Conservation (phyloP, 192 early-diverging fungal species). For the Dissophora globulifera region DNA sequence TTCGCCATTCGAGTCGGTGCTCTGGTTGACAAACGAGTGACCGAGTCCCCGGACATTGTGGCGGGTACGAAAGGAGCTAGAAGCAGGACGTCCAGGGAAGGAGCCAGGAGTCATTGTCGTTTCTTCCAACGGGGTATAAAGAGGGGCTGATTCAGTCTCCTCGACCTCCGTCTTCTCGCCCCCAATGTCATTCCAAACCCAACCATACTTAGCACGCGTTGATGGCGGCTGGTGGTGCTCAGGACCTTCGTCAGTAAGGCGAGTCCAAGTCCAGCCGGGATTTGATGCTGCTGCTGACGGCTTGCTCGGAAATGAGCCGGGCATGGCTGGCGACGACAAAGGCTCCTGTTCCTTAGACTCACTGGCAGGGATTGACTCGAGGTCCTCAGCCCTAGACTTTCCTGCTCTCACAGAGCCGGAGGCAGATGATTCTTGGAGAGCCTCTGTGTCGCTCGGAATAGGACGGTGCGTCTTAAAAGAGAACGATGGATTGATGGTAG, state of each 20-base stretch:
- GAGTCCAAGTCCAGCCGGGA: conserved; percentile 33
- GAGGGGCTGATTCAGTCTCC: background rate
- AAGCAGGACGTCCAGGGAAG: background rate
- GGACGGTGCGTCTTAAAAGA: conserved; percentile 19
- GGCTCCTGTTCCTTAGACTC: background rate
- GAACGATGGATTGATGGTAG: background rate
- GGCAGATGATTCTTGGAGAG: background rate
- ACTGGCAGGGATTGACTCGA: background rate
- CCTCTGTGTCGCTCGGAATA: conserved; percentile 26
- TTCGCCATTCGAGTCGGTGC: background rate
- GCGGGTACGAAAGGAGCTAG: background rate
- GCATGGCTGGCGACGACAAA: conserved; percentile 29
- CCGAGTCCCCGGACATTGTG: background rate
- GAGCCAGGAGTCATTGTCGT: conserved; percentile 1
- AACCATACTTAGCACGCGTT: conserved; percentile 45
- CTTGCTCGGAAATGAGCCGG: conserved; percentile 39
- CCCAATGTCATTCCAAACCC: conserved; percentile 44
- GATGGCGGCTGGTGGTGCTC: conserved; percentile 32
- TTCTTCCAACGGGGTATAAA: conserved; percentile 3
- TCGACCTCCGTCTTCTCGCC: conserved; percentile 30
- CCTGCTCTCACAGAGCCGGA: background rate
- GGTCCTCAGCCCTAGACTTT: conserved; percentile 17
- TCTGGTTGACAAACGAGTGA: background rate
- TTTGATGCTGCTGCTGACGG: conserved; percentile 17
- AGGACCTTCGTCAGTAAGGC: conserved; percentile 36